Base-by-base conservation (phyloP, 106 monocot species). In the Dendrobium officinale region DNA sequence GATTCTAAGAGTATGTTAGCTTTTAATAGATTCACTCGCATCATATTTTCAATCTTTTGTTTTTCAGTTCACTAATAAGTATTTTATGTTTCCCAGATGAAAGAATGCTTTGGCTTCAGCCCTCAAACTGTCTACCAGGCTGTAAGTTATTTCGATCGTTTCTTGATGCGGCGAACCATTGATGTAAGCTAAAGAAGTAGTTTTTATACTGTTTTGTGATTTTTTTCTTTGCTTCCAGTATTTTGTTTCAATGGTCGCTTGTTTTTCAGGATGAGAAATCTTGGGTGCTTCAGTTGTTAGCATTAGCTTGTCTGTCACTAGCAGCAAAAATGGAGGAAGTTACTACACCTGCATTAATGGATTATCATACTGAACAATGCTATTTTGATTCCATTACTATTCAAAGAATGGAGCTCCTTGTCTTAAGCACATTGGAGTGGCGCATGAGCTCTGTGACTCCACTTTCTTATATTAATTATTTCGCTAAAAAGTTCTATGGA, bases 301-400 rank as follows among this genome's bases (percentile, higher is more conserved):
- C 93, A 6, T 55, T 92, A 19, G 96, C 96, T n/a, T 96, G 96
- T 64, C 49, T 96, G n/a, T 94, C 96, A 24, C 68, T 94, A 77
- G 96, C 96, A 18, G 91, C 92, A 33, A 96, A 96, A 79, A 90
- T 96, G 88, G 96, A 96, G 64, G 96, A 96, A 83, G 83, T 74
- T 78, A 26, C 77, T 29, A 81, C 81, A 22, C 93, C 96, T 2
- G 4, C 79, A 72, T 51, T 96, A 22, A 67, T 88, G 15, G 92
- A 96, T 74, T 92, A 81, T 74, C 81, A 78, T 4, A 80, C 44
- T 5, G 85, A 89, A 6, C 85, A 79, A 9, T 86, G 45, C 68
- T 68, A 43, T 7, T 96, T 96, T 73, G 84, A 80, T n/a, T 55
- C 83, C 59, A 77, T 77, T 17, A 66, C 86, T 6, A 89, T 92